Evolutionary conservation across 2,329 filamentous ascomycete genomes (phyloP).

Genomic region (Pseudogymnoascus sp.): DNA sequence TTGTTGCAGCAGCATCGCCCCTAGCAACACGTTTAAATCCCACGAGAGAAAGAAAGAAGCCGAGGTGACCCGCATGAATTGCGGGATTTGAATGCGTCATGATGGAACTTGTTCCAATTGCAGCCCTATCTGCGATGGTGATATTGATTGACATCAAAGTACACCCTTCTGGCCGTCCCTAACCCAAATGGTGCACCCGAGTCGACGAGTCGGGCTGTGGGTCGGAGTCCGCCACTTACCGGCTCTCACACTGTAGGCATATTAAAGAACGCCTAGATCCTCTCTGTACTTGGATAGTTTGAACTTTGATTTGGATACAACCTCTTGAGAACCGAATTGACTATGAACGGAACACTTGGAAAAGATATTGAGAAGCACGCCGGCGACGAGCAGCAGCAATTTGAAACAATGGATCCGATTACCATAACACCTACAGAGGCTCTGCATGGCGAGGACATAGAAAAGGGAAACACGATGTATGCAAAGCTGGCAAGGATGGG

Average conservation of each 20-base stretch:
- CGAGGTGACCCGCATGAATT: background rate
- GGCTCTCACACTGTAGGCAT: background rate
- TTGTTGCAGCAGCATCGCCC: background rate
- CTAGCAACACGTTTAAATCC: background rate
- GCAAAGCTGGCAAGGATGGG: constrained; percentile 55
- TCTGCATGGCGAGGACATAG: background rate
- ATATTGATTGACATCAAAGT: background rate
- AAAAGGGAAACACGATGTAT: constrained; percentile 41
- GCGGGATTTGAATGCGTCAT: background rate
- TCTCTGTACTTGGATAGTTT: background rate
- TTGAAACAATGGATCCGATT: background rate
- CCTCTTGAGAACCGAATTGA: background rate
- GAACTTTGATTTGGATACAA: background rate
- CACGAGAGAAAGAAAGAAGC: background rate
- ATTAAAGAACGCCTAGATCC: background rate
- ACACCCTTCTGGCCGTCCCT: background rate
- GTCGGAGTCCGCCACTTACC: background rate
- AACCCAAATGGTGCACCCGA: background rate
- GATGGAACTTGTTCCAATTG: background rate
- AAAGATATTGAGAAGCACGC: background rate
- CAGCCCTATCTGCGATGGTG: background rate
- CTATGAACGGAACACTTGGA: background rate
- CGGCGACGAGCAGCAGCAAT: background rate
- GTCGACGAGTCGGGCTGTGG: background rate
- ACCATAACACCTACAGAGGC: background rate